A percentile compares a stretch with the other conserved stretches of the same genome.
Conservation (phyloP, 768 basidiomycete species). For the Tulasnella calospora region DNA sequence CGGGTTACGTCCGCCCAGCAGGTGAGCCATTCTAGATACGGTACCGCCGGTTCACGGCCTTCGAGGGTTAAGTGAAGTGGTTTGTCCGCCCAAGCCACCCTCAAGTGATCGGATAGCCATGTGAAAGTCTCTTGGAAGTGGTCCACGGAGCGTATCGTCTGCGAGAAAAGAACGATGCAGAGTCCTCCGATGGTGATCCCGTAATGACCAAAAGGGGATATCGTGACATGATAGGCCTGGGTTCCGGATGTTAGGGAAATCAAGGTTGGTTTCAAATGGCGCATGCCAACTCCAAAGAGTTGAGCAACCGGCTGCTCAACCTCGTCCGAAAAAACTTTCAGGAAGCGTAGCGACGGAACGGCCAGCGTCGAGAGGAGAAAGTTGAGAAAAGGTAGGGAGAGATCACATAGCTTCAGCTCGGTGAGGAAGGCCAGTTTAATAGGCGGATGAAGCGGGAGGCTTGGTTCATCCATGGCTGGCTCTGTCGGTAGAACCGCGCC, state of each 20-base stretch:
- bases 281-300: not conserved
- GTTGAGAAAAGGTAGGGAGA: not conserved
- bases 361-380: not conserved
- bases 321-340: not conserved
- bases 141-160: not conserved
- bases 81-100: not conserved
- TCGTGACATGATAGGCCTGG: not conserved
- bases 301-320: not conserved
- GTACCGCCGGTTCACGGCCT: not conserved
- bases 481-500: not conserved
- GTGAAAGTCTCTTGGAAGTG: not conserved
- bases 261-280: not conserved
- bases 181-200: not conserved
- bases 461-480: not conserved
- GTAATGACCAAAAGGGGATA: not conserved
- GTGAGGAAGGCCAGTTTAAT: not conserved
- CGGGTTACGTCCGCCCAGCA: not conserved
- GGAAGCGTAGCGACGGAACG: not conserved
- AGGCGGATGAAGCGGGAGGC: not conserved
- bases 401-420: not conserved
- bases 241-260: not conserved
- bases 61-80: not conserved
- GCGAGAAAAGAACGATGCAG: not conserved
- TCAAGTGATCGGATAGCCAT: not conserved
- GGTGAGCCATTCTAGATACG: not conserved